Base-by-base conservation (phyloP, 2,329 filamentous ascomycete species). In the Penicillium sp. region DNA sequence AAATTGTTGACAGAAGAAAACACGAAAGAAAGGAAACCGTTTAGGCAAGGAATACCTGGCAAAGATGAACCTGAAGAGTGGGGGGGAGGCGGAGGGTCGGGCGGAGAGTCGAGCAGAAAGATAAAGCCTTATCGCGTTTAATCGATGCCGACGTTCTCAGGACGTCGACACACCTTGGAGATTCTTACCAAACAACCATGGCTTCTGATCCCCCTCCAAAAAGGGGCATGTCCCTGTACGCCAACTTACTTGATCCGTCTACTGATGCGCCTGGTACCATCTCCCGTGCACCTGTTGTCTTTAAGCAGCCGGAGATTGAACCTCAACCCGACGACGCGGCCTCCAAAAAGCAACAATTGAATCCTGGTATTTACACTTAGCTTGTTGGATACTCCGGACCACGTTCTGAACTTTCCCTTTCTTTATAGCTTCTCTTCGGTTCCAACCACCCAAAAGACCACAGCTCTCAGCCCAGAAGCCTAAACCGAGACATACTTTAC, bases 391-490 rank as follows among this genome's bases (percentile, higher is more conserved):
- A 24, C 9, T 67, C 6, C 5, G 24, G 24, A 50, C 22, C 32
- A 16, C 47, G 39, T 51, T 40, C n/a, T 38, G 48, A 53, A 43
- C 56, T 52, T 58, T 45, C 67, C 64, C 61, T 54, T 55, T 45
- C 49, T 57, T 22, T 60, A 56, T 74, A 83, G 80, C 83, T 73
- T 85, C 89, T 68, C 81, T 95, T 61, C 88, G 89, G 73, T 96
- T 96, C 78, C 90, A 95, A 72, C 91, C 91, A 50, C 92, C 92
- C 63, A 89, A 89, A 68, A 85, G 90, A 59, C 89, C 90, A 24
- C 85, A 91, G 67, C 65, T 88, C 77, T 69, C 83, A 74, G 68
- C 72, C 69, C 76, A 85, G 79, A 86, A 83, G 70, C 73, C 82
- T 40, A 86, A 85, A 66, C 69, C 81, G 37, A 93, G 92, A 69